These are phyloP conservation scores for Nicotiana obtusifolia DNA, from an alignment of 257 asterid species.

Conservation along the genomic window DNA sequence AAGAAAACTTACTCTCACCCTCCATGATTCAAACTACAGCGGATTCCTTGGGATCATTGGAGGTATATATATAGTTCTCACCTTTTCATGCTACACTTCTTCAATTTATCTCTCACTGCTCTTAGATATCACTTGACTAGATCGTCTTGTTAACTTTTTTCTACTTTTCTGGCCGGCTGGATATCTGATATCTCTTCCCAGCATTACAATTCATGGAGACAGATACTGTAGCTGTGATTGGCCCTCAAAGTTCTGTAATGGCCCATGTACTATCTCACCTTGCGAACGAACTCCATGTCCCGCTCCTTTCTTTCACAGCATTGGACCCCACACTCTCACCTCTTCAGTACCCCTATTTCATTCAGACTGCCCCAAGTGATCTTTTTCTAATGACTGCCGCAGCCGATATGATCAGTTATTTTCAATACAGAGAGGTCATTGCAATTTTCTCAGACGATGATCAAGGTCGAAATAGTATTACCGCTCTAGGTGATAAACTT, in stretches of 20 bases:
- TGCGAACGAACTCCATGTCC: constrained; percentile 78
- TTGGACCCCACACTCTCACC: constrained; percentile 68
- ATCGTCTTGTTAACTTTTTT: not conserved
- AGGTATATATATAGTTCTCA: constrained; percentile 32
- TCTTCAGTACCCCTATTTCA: constrained; percentile 76
- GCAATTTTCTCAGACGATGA: constrained; percentile 64
- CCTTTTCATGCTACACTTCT: not conserved
- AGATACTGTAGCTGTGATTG: constrained; percentile 66
- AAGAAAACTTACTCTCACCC: constrained; percentile 43
- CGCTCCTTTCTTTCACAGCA: constrained; percentile 79
- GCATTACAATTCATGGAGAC: constrained; percentile 73
- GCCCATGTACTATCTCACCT: constrained; percentile 81
- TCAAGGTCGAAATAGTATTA: constrained; percentile 54
- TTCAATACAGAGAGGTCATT: constrained; percentile 50
- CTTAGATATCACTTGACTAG: not conserved
- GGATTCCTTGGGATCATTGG: constrained; percentile 72
- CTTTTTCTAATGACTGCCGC: constrained; percentile 69
- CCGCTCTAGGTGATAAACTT: constrained; percentile 56
- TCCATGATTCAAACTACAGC: constrained; percentile 58
- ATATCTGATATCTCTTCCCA: constrained; percentile 12
- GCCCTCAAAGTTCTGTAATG: constrained; percentile 78
- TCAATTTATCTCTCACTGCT: not conserved
- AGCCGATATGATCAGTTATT: constrained; percentile 59
- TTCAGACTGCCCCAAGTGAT: constrained; percentile 76
- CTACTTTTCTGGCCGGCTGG: not conserved